phyloP scores from a whole-genome alignment of 1,284 basidiomycete species.

The Pascua sp. region DNA sequence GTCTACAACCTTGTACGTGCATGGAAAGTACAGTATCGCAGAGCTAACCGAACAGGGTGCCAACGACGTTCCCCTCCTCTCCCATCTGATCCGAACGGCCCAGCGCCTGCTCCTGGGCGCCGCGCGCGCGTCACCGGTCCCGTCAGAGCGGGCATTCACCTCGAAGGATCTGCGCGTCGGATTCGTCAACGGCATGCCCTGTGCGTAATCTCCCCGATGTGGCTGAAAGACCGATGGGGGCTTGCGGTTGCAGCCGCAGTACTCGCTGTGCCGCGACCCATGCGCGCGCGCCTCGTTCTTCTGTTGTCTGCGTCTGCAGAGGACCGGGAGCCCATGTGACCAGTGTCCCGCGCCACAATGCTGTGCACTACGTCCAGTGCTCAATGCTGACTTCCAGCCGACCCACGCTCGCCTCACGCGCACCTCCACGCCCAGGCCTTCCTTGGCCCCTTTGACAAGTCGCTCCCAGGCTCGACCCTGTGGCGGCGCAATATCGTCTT shows the following conservation, averaged over 20 bases:
- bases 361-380: too few species aligned
- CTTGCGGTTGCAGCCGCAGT: background rate
- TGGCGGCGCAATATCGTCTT: constrained; percentile 45
- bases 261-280: background rate
- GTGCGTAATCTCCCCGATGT: constrained; percentile 21
- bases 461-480: constrained; percentile 35
- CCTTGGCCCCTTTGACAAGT: constrained; percentile 37
- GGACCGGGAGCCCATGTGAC: background rate
- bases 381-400: constrained; percentile 26
- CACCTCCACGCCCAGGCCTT: constrained; percentile 49
- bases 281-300: background rate
- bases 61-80: constrained; percentile 40
- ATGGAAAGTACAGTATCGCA: background rate
- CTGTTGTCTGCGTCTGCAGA: background rate
- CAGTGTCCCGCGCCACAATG: background rate
- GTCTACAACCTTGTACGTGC: constrained; percentile 46
- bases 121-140: background rate
- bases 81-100: constrained; percentile 35
- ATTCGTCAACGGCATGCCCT: constrained; percentile 31
- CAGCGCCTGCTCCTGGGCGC: constrained; percentile 21
- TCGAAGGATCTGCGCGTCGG: constrained; percentile 34
- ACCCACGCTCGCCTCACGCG: constrained; percentile 40
- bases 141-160: constrained; percentile 6
- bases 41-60: constrained; percentile 30
- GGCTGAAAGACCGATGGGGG: background rate